phyloP scores from a whole-genome alignment of 2,329 filamentous ascomycete species.

The Hypoxylon sp. region DNA sequence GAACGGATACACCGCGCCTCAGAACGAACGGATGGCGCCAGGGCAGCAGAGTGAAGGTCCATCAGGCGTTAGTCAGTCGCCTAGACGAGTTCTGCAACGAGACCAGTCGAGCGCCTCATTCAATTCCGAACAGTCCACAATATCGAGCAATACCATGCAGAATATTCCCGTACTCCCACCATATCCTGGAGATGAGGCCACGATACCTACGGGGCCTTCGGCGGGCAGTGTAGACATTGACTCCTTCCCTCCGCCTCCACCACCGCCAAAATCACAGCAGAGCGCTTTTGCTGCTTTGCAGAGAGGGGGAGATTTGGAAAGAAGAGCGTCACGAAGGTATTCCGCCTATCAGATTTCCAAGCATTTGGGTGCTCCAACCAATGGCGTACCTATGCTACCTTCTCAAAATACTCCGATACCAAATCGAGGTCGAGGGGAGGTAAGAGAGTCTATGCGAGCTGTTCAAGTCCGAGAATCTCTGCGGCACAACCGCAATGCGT shows the following conservation, averaged over 20 bases:
- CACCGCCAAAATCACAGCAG: slow-evolving; percentile 85
- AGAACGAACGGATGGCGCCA: slow-evolving; percentile 52
- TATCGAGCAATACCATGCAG: slow-evolving; percentile 82
- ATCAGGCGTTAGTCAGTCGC: slow-evolving; percentile 57
- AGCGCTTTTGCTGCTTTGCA: slow-evolving; percentile 93
- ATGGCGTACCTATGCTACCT: slow-evolving; percentile 88
- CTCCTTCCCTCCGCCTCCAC: slow-evolving; percentile 79
- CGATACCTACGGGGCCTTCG: slow-evolving; percentile 60
- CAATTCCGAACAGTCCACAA: slow-evolving; percentile 72
- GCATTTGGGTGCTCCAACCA: slow-evolving; percentile 83
- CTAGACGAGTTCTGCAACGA: slow-evolving; percentile 63
- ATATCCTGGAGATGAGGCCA: slow-evolving; percentile 73
- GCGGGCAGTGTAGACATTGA: slow-evolving; percentile 69
- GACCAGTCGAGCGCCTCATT: slow-evolving; percentile 66
- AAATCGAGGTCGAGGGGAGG: slow-evolving; percentile 83
- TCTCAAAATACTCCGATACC: slow-evolving; percentile 85
- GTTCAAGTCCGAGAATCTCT: slow-evolving; percentile 67
- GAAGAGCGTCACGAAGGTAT: slow-evolving; percentile 91
- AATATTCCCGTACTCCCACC: slow-evolving; percentile 80
- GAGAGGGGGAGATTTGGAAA: slow-evolving; percentile 90
- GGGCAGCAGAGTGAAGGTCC: slow-evolving; percentile 42
- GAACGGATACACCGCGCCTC: slow-evolving; percentile 62
- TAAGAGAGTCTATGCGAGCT: slow-evolving; percentile 84
- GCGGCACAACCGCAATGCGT: slow-evolving; percentile 63
- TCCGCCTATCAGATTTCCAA: slow-evolving; percentile 98